phyloP scores from a whole-genome alignment of 148 eudicot genomes.

The Rhododendron molle region DNA sequence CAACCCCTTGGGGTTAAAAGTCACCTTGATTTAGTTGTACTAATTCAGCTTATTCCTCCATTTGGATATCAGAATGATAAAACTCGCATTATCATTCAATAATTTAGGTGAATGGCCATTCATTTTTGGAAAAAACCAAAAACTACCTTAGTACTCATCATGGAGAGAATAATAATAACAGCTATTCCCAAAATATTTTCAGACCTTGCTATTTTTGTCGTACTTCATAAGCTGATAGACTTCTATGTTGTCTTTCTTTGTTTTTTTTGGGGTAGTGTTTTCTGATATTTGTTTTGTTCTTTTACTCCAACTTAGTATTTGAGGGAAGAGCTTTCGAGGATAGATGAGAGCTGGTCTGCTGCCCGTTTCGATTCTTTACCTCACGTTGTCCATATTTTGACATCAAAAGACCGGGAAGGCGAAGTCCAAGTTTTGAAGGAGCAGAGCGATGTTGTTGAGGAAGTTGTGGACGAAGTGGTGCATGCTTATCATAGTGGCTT shows the following conservation, averaged over 20 bases:
- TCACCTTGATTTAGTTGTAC: neutral
- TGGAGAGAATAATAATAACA: neutral
- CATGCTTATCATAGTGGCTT: constrained; percentile 97
- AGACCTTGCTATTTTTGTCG: neutral
- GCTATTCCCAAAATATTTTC: neutral
- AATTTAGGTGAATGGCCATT: neutral
- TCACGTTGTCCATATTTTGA: constrained; percentile 89
- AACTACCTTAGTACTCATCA: neutral
- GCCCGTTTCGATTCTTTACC: constrained; percentile 94
- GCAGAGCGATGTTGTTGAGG: constrained; percentile 88
- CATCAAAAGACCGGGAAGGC: constrained; percentile 87
- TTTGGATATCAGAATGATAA: neutral
- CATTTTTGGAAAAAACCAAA: neutral
- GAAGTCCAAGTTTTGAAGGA: constrained; percentile 72
- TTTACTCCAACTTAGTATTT: constrained; percentile 45
- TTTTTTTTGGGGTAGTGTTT: neutral
- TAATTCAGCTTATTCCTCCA: neutral
- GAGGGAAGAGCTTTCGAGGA: constrained; percentile 66
- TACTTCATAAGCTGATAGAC: neutral
- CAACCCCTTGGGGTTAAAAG: neutral
- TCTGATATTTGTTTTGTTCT: neutral
- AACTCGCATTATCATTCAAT: neutral
- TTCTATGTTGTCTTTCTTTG: neutral
- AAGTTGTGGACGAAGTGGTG: constrained; percentile 97
- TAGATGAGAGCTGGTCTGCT: constrained; percentile 92